Percentiles rank a stretch among this genome's conserved stretches.
These are phyloP conservation scores for Cucurbita argyrosperma DNA, from an alignment of 306 rosid species.

Conservation along the genomic window DNA sequence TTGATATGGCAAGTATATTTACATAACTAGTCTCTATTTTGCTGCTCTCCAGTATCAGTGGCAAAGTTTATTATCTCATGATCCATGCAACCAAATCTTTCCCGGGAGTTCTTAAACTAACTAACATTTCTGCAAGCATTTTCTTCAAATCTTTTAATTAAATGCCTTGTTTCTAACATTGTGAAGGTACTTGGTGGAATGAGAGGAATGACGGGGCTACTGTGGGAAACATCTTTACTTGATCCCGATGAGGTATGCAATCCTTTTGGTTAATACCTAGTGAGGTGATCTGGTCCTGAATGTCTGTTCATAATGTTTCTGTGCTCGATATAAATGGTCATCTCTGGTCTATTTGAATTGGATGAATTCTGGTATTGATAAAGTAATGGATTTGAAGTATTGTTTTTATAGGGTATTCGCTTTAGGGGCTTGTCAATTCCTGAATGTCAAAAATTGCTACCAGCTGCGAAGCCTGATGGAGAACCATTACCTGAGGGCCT, in stretches of 20 bases:
- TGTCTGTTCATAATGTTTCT: background rate
- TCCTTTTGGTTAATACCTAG: conserved; percentile 6
- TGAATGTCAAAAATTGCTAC: conserved; percentile 77
- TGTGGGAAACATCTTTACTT: conserved; percentile 90
- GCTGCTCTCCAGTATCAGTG: background rate
- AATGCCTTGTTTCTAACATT: background rate
- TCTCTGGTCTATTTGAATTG: background rate
- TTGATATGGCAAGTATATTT: conserved; percentile 65
- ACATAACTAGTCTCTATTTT: background rate
- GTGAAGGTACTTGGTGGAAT: conserved; percentile 90
- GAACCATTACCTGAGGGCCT: conserved; percentile 95
- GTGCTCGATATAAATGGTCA: background rate
- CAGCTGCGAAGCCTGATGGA: conserved; percentile 78
- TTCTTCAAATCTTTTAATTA: background rate
- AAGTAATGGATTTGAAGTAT: conserved; percentile 3
- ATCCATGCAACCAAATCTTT: background rate
- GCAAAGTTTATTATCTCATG: background rate
- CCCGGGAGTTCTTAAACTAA: background rate
- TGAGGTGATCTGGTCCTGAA: background rate
- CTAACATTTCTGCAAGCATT: background rate
- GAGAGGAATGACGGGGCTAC: conserved; percentile 97
- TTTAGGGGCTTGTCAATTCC: conserved; percentile 81
- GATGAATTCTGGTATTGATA: background rate
- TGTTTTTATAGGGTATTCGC: conserved; percentile 75
- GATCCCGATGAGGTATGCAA: conserved; percentile 87